Conservation (phyloP, 1,139 yeast genomes). For the Nakaseomyces glabratus region DNA sequence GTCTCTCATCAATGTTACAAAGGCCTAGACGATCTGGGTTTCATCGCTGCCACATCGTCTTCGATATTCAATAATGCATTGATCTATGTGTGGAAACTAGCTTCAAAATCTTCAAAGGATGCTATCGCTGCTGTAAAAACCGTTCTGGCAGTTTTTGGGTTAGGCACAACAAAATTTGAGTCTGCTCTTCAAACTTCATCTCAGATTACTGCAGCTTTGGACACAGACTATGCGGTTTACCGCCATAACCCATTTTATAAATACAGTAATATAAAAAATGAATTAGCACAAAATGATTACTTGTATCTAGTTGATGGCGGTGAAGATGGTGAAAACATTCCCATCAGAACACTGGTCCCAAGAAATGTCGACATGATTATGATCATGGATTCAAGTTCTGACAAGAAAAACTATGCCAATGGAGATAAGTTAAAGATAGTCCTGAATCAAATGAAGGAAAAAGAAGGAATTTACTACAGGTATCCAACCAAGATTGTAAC, state of each 20-base stretch:
- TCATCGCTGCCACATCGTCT: conserved; percentile 64
- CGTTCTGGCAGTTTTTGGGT: conserved; percentile 42
- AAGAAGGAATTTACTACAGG: conserved; percentile 15
- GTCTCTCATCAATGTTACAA: conserved; percentile 37
- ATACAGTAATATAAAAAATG: conserved; percentile 19
- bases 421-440: conserved; percentile 43
- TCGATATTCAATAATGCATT: conserved; percentile 55
- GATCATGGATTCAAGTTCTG: conserved; percentile 59
- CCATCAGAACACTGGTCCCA: conserved; percentile 46
- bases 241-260: conserved; percentile 69
- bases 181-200: background rate
- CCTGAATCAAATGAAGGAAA: conserved; percentile 22
- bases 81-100: conserved; percentile 38
- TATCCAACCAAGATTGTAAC: conserved; percentile 22
- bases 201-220: background rate
- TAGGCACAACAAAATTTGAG: conserved; percentile 19
- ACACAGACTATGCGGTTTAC: conserved; percentile 58
- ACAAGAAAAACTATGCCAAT: conserved; percentile 52
- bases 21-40: conserved; percentile 67
- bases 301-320: conserved; percentile 59
- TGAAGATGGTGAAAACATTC: conserved; percentile 54
- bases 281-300: conserved; percentile 23
- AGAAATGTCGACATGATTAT: conserved; percentile 49
- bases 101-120: conserved; percentile 36
- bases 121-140: conserved; percentile 37